Base-by-base conservation (phyloP, 2,329 filamentous ascomycete genomes). In the Trichoderma afroharzianum region DNA sequence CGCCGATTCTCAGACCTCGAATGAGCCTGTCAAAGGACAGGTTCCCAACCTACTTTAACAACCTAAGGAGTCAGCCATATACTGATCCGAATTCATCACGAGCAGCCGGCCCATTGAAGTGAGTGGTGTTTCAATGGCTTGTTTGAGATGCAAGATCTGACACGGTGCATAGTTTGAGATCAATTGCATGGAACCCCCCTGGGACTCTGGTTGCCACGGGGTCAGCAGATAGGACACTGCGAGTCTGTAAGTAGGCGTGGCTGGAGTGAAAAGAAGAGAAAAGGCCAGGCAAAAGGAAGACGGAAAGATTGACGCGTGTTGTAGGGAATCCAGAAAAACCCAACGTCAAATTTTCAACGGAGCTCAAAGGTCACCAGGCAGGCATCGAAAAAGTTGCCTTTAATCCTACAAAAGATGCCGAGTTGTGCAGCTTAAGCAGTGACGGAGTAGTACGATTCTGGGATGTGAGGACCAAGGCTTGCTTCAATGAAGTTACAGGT, bases 121-220 rank as follows among this genome's bases (percentile, higher is more conserved):
- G 82, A 74, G 86, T 82, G 72, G 61, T 55, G 6, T 50, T 21
- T 33, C 5, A 32, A 33, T 21, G 14, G 32, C 7, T 18, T 39
- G 32, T 39, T 53, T 36, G n/a, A 18, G 63, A 57, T 15, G 36
- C 28, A 59, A 58, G 55, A 18, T 28, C 50, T 58, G 75, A 77
- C 70, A 76, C 57, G 39, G 21, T 30, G 55, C 39, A 68, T 74
- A 94, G 91, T 74, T 86, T 97, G 71, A 90, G 93, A 53, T 91
- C 92, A 2, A 91, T 98, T 75, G 91, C 93, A 50, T 98, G 95
- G 95, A 97, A 95, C 75, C 93, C 95, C 0, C 85, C 93, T 0
- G 94, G 95, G 39, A 92, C 89, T 9, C 85, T 96, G 72, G 90
- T 98, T 73, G 95, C 95, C 0, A 97, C 95, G 0, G 94, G 94